These are phyloP conservation scores for Theileria parva DNA, from an alignment of 169 alveolate genomes.

Conservation along the genomic window DNA sequence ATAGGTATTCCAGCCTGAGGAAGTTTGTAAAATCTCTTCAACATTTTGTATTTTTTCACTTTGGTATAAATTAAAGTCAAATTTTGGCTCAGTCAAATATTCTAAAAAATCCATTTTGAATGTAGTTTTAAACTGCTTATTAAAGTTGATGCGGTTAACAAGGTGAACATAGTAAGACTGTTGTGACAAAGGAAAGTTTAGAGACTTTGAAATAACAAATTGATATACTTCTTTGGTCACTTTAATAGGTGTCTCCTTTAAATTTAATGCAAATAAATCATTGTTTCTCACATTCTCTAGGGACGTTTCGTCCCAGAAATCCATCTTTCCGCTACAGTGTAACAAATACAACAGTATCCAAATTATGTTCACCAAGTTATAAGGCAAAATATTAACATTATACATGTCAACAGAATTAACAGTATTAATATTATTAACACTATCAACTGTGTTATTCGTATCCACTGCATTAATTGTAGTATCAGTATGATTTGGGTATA, in stretches of 20 bases:
- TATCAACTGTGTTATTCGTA: background rate
- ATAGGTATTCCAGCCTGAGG: constrained; percentile 8
- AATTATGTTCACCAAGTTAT: constrained; percentile 38
- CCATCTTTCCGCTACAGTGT: constrained; percentile 35
- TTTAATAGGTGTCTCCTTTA: background rate
- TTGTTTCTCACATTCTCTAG: constrained; percentile 7
- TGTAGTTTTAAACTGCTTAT: constrained; percentile 31
- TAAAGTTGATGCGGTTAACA: constrained; percentile 41
- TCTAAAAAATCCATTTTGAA: constrained; percentile 39
- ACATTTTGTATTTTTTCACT: background rate
- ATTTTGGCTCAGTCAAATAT: background rate
- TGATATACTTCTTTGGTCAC: background rate
- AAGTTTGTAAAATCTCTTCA: background rate
- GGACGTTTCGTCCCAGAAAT: constrained; percentile 23
- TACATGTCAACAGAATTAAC: background rate
- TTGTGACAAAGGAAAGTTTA: constrained; percentile 54
- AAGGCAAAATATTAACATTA: constrained; percentile 20
- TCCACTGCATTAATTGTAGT: background rate
- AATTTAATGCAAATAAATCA: background rate
- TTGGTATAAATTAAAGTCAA: background rate
- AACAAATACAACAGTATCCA: constrained; percentile 55
- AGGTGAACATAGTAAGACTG: constrained; percentile 52
- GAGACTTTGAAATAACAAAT: background rate
- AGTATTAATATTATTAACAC: background rate
- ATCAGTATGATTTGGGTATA: constrained; percentile 29